Percentiles rank a stretch among this genome's conserved stretches.
These are phyloP conservation scores for Panaeolus papilionaceus DNA, from an alignment of 768 basidiomycete species.

Conservation along the genomic window DNA sequence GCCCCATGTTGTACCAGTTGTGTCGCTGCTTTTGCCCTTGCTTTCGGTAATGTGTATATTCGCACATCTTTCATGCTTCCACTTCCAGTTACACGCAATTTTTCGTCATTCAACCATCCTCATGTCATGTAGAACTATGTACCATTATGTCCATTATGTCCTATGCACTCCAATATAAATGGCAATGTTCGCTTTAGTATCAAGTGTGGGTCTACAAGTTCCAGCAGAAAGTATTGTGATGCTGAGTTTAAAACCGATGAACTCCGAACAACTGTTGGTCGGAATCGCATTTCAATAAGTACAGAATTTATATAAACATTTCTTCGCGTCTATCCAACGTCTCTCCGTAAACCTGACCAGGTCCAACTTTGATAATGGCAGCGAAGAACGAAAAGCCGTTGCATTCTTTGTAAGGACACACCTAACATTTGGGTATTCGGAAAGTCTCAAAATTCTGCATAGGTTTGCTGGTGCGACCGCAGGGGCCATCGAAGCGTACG, in stretches of 20 bases:
- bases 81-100: no score
- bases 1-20: not conserved
- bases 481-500: constrained; percentile 92
- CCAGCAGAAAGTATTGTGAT: not conserved
- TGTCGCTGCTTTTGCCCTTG: not conserved
- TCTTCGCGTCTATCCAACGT: not conserved
- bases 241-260: constrained; percentile 17
- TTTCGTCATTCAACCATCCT: not conserved
- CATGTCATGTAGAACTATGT: not conserved
- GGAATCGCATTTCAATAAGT: not conserved
- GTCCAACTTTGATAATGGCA: constrained; percentile 40
- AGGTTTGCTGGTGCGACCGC: constrained; percentile 89
- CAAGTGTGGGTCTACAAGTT: no score
- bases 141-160: not conserved
- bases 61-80: not conserved
- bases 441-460: not conserved
- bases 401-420: constrained; percentile 70
- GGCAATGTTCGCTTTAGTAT: not conserved
- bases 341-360: not conserved
- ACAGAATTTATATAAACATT: not conserved
- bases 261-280: constrained; percentile 6
- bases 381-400: constrained; percentile 80
- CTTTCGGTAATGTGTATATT: not conserved
- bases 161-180: not conserved
- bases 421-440: not conserved